Conservation (phyloP, 768 basidiomycete species). For the Trametes punicea region DNA sequence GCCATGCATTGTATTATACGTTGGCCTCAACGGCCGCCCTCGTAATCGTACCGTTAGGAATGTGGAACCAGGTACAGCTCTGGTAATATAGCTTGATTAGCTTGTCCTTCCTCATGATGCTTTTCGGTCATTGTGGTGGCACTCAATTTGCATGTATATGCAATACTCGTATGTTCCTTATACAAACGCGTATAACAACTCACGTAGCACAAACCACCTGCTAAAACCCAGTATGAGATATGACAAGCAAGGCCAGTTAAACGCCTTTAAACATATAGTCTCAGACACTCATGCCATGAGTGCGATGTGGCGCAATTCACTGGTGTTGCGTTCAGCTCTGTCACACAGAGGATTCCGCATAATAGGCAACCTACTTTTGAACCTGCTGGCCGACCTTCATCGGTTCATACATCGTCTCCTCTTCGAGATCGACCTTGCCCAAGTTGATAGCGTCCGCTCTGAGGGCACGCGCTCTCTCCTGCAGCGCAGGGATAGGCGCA, state of each 20-base stretch:
- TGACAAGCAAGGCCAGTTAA: no score
- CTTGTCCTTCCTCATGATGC: constrained; percentile 3
- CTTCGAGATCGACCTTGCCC: constrained; percentile 38
- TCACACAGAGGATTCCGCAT: neutral
- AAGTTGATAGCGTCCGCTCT: constrained; percentile 38
- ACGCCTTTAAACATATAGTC: no score
- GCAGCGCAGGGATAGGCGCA: constrained; percentile 56
- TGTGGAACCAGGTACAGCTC: neutral
- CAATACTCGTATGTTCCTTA: neutral
- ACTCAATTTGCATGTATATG: neutral
- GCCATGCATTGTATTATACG: constrained; percentile 14
- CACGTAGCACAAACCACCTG: no score
- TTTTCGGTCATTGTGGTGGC: neutral
- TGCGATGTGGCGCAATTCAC: constrained; percentile 79
- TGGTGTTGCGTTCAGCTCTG: constrained; percentile 28
- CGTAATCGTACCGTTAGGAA: constrained; percentile 2
- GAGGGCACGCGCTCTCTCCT: constrained; percentile 44
- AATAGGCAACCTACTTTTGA: constrained; percentile 52
- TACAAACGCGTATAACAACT: neutral
- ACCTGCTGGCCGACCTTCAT: constrained; percentile 93
- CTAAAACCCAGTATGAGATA: no score
- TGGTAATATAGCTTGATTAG: neutral
- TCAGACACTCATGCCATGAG: constrained; percentile 67
- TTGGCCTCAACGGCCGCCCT: constrained; percentile 16
- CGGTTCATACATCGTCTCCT: constrained; percentile 49